A percentile compares a stretch with the other conserved stretches of the same genome.
These are phyloP conservation scores for Chytridiales sp. DNA, from an alignment of 371 early-diverging fungal species.

Conservation along the genomic window DNA sequence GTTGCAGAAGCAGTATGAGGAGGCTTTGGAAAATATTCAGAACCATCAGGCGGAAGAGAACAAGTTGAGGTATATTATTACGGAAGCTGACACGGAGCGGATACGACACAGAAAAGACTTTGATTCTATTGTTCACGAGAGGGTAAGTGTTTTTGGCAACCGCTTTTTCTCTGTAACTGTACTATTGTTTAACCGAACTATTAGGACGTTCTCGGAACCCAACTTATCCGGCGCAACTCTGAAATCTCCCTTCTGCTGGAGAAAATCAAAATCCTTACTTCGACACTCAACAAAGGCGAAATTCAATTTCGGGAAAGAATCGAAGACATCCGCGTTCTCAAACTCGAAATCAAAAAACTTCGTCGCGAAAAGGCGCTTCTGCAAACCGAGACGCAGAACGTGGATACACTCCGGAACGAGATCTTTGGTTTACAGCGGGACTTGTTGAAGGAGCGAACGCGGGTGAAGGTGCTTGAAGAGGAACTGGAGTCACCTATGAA, in stretches of 20 bases:
- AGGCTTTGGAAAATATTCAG: constrained; percentile 32
- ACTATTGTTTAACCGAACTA: background rate
- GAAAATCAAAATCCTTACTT: constrained; percentile 43
- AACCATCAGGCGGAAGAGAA: constrained; percentile 40
- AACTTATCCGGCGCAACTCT: constrained; percentile 37
- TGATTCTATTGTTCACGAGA: constrained; percentile 39
- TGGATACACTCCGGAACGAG: constrained; percentile 34
- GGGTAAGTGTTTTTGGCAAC: constrained; percentile 19
- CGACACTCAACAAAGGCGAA: constrained; percentile 48
- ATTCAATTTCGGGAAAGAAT: constrained; percentile 41
- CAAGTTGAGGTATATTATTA: constrained; percentile 37
- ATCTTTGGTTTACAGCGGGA: constrained; percentile 38
- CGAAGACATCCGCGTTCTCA: constrained; percentile 47
- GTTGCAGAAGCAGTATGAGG: constrained; percentile 36
- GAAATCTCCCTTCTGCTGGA: constrained; percentile 43
- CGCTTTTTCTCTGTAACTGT: background rate
- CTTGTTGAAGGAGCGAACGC: constrained; percentile 34
- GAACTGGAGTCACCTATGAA: constrained; percentile 48
- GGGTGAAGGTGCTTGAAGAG: constrained; percentile 49
- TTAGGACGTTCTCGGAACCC: constrained; percentile 41
- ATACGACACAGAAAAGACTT: constrained; percentile 38
- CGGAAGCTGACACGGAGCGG: constrained; percentile 43
- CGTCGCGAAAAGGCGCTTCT: constrained; percentile 40
- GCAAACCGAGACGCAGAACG: constrained; percentile 43
- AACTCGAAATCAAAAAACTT: constrained; percentile 43